Percentiles rank a stretch among this genome's conserved stretches.
Evolutionary conservation across 768 basidiomycete species (phyloP).

Genomic region (Hemileccinum impolitum): DNA sequence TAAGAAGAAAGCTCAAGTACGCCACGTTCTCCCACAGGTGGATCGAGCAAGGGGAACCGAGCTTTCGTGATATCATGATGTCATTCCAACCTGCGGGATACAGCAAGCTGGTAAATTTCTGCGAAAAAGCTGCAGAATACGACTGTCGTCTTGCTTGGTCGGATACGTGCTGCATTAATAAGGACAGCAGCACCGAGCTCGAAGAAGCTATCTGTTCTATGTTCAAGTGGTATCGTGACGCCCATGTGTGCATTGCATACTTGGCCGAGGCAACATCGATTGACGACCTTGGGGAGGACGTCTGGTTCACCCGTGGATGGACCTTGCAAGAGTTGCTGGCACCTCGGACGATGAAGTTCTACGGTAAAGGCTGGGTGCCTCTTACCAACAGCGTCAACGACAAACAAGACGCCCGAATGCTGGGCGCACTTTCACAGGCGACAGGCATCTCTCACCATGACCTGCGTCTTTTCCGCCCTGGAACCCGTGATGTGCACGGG

Average conservation of each 20-base stretch:
- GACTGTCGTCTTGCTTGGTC: constrained; percentile 31
- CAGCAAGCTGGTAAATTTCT: constrained; percentile 24
- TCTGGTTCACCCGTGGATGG: constrained; percentile 34
- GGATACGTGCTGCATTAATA: constrained; percentile 36
- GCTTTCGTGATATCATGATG: constrained; percentile 29
- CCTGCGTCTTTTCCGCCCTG: constrained; percentile 22
- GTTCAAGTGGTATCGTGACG: constrained; percentile 32
- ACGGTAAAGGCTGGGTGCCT: constrained; percentile 24
- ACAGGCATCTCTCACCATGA: constrained; percentile 27
- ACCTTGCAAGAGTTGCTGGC: constrained; percentile 30
- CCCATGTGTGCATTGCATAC: constrained; percentile 32
- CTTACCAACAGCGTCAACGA: constrained; percentile 26
- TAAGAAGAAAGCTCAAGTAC: constrained; percentile 24
- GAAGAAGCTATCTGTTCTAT: constrained; percentile 33
- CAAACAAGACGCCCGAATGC: constrained; percentile 23
- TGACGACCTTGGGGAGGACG: constrained; percentile 25
- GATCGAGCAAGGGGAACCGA: constrained; percentile 30
- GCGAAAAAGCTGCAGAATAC: constrained; percentile 26
- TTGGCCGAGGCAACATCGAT: constrained; percentile 28
- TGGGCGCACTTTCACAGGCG: constrained; percentile 24
- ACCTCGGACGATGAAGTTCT: constrained; percentile 31
- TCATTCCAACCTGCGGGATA: constrained; percentile 28
- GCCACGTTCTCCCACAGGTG: constrained; percentile 30
- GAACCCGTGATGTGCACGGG: constrained; percentile 22
- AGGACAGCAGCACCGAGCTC: constrained; percentile 33